Conservation (phyloP, 2,329 filamentous ascomycete species). For the Claviceps lovelessii region DNA sequence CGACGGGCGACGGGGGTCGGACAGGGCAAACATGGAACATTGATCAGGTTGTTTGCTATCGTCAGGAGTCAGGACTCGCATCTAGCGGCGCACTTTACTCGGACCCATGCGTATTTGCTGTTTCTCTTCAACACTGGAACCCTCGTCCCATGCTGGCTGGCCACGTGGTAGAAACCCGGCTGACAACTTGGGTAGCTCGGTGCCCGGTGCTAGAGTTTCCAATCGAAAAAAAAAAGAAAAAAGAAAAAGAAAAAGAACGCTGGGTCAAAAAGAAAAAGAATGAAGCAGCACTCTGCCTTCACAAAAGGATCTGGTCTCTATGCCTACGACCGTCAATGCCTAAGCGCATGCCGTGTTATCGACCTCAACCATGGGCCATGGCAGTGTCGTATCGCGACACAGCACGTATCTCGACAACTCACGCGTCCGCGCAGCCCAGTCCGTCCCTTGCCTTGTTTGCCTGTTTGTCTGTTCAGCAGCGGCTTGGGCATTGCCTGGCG, state of each 20-base stretch:
- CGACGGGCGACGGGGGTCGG: no score
- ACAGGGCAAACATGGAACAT: background rate
- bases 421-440: background rate
- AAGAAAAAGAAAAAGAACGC: background rate
- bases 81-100: background rate
- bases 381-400: constrained; percentile 1
- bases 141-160: background rate
- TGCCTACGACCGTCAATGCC: background rate
- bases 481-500: background rate
- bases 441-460: background rate
- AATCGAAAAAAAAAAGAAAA: no score
- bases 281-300: background rate
- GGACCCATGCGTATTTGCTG: background rate
- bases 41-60: background rate
- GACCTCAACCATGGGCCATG: background rate
- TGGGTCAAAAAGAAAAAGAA: background rate
- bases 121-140: background rate
- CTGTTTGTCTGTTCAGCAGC: background rate
- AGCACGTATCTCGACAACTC: constrained; percentile 1
- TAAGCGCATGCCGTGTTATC: background rate
- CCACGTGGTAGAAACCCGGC: background rate
- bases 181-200: background rate
- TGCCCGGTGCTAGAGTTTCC: background rate
- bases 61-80: no score
- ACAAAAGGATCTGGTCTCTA: background rate